phyloP scores from a whole-genome alignment of 108 stramenopile species.

The Skeletonema tropicum region DNA sequence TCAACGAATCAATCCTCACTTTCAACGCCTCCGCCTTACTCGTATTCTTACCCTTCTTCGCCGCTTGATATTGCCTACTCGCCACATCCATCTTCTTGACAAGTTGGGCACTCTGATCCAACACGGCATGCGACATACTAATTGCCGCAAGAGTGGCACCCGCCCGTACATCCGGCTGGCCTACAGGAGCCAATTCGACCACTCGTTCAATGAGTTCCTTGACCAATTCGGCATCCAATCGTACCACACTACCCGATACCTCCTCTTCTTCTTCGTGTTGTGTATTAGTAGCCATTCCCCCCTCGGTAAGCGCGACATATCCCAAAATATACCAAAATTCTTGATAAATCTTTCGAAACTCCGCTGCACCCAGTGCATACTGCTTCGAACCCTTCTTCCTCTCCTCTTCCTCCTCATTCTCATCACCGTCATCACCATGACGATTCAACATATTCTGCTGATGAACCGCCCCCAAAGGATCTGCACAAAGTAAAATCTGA shows the following conservation, averaged over 20 bases:
- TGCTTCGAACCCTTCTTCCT: slow-evolving; percentile 17
- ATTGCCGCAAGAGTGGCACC: slow-evolving; percentile 71
- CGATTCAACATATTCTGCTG: slow-evolving; percentile 11
- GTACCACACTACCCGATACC: slow-evolving; percentile 16
- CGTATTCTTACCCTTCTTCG: slow-evolving; percentile 30
- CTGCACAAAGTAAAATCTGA: slow-evolving; percentile 60
- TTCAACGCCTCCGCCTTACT: slow-evolving; percentile 59
- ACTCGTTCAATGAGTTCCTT: slow-evolving; percentile 61
- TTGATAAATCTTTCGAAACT: slow-evolving; percentile 69
- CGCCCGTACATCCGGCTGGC: slow-evolving; percentile 82
- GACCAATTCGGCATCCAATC: slow-evolving; percentile 75
- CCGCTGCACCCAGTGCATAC: slow-evolving; percentile 30
- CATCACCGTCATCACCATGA: not conserved
- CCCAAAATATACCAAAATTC: slow-evolving; percentile 83
- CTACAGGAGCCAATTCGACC: slow-evolving; percentile 71
- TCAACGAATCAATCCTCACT: slow-evolving; percentile 62
- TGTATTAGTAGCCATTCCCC: slow-evolving; percentile 36
- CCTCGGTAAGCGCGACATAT: slow-evolving; percentile 57
- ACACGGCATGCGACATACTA: slow-evolving; percentile 60
- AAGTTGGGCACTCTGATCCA: slow-evolving; percentile 61
- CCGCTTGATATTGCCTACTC: slow-evolving; percentile 57
- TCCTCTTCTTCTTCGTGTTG: slow-evolving; percentile 15
- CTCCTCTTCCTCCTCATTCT: slow-evolving; percentile 9
- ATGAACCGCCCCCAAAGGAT: slow-evolving; percentile 50
- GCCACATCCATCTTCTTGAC: slow-evolving; percentile 56